Base-by-base conservation (phyloP, 805 yeast species). In the Candida piceae region DNA sequence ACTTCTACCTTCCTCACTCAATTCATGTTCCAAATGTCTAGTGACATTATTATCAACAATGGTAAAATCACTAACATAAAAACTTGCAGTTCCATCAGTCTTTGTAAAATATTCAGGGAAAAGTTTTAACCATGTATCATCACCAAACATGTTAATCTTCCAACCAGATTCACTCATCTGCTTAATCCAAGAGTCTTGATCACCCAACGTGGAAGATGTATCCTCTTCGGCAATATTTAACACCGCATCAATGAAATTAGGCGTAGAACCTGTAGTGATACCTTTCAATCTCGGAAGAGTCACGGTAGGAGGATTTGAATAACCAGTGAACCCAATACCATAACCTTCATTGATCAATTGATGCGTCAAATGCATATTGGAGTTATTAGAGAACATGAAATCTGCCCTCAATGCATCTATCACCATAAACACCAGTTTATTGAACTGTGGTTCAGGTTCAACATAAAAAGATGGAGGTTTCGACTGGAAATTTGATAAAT, bases 121-220 rank as follows among this genome's bases (percentile, higher is more conserved):
- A 33, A 93, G 67, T 53, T 87, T 89, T 44, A 89, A 60, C 99
- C 99, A 93, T 1, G 99, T 93, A 55, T 93, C 98, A 60, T 93
- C 99, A 22, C 99, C 99, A 64, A 74, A 90, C 74, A 93, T 85
- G 53, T 88, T 83, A 20, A 93, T 64, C 16, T 53, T 66, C 54
- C 69, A 69, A 20, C 57, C 58, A 4, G 54, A 54, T 30, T 32
- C 13, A 10, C 49, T 37, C 60, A 88, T 68, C 53, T 93, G 97
- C 24, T 68, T 67, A 8, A 89, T 57, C 96, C 97, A 88, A 20
- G 93, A 83, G 56, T 93, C 98, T 45, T 83, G 94, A 34, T 71
- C 74, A 0, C 75, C 70, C 32, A 89, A 57, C 3, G 79, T 74
- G 0, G 88, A 73, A 1, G 76, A 64, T 25, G 79, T 79, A 44